Conservation (phyloP, 2,329 filamentous ascomycete species). For the Trichoderma guizhouense region DNA sequence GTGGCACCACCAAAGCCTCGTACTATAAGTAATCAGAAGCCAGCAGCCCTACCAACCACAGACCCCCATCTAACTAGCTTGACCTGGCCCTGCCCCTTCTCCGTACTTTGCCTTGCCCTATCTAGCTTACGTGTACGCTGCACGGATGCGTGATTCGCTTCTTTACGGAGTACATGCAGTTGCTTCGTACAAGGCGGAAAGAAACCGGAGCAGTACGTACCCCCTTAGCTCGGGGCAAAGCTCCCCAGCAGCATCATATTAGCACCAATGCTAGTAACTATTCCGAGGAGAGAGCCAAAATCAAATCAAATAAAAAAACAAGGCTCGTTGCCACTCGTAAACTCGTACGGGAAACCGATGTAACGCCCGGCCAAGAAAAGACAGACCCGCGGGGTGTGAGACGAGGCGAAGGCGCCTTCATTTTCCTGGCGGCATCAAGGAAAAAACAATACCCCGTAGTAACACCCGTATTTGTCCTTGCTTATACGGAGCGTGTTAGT, state of each 20-base stretch:
- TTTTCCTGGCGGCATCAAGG: background rate
- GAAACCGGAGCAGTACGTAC: background rate
- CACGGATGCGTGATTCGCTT: background rate
- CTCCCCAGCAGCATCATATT: background rate
- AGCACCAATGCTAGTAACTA: background rate
- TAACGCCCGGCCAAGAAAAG: background rate
- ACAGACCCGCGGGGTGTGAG: background rate
- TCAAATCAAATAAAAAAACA: background rate
- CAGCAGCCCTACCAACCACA: constrained; percentile 4
- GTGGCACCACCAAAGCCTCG: constrained; percentile 2
- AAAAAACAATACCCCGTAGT: background rate
- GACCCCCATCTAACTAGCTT: background rate
- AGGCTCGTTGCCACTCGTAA: background rate
- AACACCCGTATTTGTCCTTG: background rate
- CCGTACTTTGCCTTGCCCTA: background rate
- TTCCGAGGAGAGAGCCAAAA: background rate
- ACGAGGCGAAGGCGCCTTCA: background rate
- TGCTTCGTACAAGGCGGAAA: background rate
- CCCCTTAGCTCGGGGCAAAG: background rate
- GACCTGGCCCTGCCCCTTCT: background rate
- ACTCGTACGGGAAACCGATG: background rate
- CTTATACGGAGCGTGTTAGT: background rate
- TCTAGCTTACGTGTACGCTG: background rate
- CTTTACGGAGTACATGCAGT: background rate
- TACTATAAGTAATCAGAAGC: background rate